Percentiles rank a stretch among this genome's conserved stretches.
These are phyloP conservation scores for Pleurotus giganteus DNA, from an alignment of 768 basidiomycete genomes.

Conservation along the genomic window DNA sequence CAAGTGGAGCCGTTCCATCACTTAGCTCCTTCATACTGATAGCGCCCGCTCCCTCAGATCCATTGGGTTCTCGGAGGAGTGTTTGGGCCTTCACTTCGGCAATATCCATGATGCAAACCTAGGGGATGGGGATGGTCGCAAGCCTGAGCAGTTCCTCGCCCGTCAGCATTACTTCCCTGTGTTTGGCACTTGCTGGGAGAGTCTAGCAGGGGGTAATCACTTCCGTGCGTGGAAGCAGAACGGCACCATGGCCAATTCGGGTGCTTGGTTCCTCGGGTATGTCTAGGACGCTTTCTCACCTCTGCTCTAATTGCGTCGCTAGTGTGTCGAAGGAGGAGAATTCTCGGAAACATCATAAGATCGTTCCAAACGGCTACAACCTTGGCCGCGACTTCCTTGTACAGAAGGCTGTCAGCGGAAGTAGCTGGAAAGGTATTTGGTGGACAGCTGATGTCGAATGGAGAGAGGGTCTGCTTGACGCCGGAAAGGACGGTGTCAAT, in stretches of 20 bases:
- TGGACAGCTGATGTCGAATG: constrained; percentile 82
- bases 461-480: constrained; percentile 64
- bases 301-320: neutral
- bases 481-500: constrained; percentile 76
- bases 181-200: constrained; percentile 90
- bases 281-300: constrained; percentile 18
- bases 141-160: constrained; percentile 66
- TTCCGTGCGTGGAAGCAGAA: constrained; percentile 91
- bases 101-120: constrained; percentile 72
- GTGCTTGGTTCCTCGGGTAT: constrained; percentile 86
- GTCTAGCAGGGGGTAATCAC: constrained; percentile 83
- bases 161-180: constrained; percentile 77
- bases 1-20: constrained; percentile 23
- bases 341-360: constrained; percentile 66
- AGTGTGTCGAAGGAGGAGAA: constrained; percentile 78
- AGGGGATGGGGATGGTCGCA: constrained; percentile 76
- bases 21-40: neutral
- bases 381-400: constrained; percentile 77
- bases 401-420: constrained; percentile 56
- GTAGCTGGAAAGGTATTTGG: constrained; percentile 59
- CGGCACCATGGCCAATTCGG: constrained; percentile 64
- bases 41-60: constrained; percentile 43
- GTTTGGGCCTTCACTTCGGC: constrained; percentile 77
- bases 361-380: constrained; percentile 79
- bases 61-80: constrained; percentile 81